phyloP scores from a whole-genome alignment of 176 grass and related monocot species.

The Olyra latifolia region DNA sequence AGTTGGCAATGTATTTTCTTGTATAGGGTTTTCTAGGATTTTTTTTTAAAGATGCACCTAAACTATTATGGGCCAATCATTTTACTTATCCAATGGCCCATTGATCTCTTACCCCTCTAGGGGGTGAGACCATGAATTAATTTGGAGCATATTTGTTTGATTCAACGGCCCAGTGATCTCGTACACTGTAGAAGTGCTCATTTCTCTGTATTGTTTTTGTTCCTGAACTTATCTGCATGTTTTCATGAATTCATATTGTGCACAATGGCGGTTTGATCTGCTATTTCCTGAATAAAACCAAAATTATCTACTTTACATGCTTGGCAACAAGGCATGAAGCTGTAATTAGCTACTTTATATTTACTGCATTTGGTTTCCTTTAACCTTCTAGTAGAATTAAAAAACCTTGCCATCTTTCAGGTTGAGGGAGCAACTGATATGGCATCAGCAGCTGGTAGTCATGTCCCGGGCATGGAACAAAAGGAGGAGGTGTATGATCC shows the following conservation, averaged over 20 bases:
- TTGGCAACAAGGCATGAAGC: not conserved
- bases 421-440: constrained; percentile 59
- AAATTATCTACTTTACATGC: constrained; percentile 1
- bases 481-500: constrained; percentile 91
- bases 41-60: no score
- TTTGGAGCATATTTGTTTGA: no score
- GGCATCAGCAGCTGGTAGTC: constrained; percentile 37
- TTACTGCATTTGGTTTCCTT: not conserved
- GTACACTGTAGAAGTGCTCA: not conserved
- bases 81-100: no score
- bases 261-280: not conserved
- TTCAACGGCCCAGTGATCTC: no score
- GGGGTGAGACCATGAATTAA: no score
- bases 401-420: constrained; percentile 47
- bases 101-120: no score
- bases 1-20: not conserved
- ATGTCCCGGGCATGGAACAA: constrained; percentile 60
- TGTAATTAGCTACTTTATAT: not conserved
- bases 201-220: not conserved
- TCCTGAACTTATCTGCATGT: not conserved
- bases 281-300: not conserved
- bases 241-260: not conserved
- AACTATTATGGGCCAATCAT: no score
- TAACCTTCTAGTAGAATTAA: not conserved
- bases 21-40: not conserved